phyloP scores from a whole-genome alignment of 176 grass and related monocot genomes.

The Hsuehochloa calcarea region DNA sequence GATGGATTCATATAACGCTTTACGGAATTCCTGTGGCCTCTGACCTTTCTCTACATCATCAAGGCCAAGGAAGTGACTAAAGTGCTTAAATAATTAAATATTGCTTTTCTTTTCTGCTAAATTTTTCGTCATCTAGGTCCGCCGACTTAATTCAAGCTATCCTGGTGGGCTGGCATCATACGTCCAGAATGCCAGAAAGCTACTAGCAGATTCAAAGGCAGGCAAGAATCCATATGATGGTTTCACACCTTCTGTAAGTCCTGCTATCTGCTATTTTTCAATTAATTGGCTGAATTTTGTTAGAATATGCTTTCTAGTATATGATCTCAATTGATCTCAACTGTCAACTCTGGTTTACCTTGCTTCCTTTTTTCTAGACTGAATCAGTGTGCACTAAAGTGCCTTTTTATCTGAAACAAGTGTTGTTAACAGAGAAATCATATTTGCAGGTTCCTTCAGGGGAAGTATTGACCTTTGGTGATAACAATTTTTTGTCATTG shows the following conservation, averaged over 20 bases:
- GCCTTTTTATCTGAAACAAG: not conserved
- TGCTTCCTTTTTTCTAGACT: not conserved
- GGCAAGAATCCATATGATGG: slow-evolving; percentile 93
- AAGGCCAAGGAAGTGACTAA: not conserved
- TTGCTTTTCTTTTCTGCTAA: not conserved
- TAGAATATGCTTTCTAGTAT: not conserved
- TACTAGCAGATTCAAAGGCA: slow-evolving; percentile 85
- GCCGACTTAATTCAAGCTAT: slow-evolving; percentile 79
- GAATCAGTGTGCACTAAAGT: not conserved
- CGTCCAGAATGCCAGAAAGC: slow-evolving; percentile 82
- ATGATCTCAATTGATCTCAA: not conserved
- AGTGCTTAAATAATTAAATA: not conserved
- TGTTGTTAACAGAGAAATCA: not conserved
- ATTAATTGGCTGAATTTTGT: not conserved
- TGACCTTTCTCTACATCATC: not conserved
- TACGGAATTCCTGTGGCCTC: not conserved
- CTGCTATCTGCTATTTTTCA: not conserved
- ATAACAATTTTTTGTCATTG: slow-evolving; percentile 68
- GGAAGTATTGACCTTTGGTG: slow-evolving; percentile 74
- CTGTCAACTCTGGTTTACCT: not conserved
- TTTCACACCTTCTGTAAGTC: slow-evolving; percentile 86
- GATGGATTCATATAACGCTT: not conserved
- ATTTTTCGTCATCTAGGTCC: slow-evolving; percentile 34
- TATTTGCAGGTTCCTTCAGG: slow-evolving; percentile 77
- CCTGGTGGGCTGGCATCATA: slow-evolving; percentile 75